Conservation (phyloP, 1,139 yeast species). For the Neolecta irregularis region DNA sequence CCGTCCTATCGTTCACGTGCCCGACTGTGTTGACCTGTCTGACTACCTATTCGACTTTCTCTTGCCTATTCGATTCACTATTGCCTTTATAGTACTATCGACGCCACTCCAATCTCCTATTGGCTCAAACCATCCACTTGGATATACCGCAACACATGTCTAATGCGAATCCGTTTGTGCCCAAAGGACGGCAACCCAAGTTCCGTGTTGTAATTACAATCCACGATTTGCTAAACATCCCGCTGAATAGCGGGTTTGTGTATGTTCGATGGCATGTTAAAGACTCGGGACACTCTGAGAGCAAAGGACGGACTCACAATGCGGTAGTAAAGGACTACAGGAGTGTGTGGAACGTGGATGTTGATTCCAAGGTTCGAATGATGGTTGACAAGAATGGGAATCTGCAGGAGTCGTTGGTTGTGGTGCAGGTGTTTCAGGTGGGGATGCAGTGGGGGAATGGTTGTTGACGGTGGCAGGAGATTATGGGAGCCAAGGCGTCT, state of each 20-base stretch:
- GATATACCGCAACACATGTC: too few relatives aligned
- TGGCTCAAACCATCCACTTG: too few relatives aligned
- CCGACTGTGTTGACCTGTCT: too few relatives aligned
- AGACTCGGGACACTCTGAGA: conserved; percentile 30
- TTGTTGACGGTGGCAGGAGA: not conserved
- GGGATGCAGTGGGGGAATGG: not conserved
- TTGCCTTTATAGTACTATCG: too few relatives aligned
- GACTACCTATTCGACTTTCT: too few relatives aligned
- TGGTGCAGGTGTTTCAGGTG: conserved; percentile 23
- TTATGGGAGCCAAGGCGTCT: conserved; percentile 24
- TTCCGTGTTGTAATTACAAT: conserved; percentile 48
- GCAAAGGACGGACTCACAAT: conserved; percentile 33
- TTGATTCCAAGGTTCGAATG: conserved; percentile 28
- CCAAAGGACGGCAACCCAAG: too few relatives aligned
- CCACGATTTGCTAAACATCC: conserved; percentile 63
- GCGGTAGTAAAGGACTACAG: conserved; percentile 35
- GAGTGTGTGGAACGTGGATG: conserved; percentile 33
- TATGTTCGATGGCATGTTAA: conserved; percentile 44
- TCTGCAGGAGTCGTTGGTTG: conserved; percentile 20
- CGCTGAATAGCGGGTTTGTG: conserved; percentile 59
- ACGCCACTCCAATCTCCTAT: too few relatives aligned
- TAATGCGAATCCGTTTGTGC: too few relatives aligned
- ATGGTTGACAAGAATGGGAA: conserved; percentile 26
- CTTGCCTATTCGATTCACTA: too few relatives aligned
- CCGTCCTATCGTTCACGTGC: too few relatives aligned